Conservation (phyloP, 352 stramenopile genomes). For the Phytophthora lateralis region DNA sequence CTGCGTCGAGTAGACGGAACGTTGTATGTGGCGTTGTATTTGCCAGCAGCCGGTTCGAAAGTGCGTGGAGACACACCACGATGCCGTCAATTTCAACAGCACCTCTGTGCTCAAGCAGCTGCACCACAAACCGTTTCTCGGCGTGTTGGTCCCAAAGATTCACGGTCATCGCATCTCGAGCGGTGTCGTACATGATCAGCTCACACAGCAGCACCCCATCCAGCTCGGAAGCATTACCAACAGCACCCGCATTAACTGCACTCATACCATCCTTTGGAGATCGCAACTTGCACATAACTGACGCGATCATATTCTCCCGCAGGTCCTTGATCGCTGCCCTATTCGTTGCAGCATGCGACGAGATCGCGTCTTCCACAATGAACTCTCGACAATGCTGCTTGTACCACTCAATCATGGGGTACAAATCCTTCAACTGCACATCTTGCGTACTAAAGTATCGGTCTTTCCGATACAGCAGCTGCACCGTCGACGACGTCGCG, state of each 20-base stretch:
- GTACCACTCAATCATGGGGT: slow-evolving; percentile 75
- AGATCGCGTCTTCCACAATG: slow-evolving; percentile 8
- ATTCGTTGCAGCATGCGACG: slow-evolving; percentile 1
- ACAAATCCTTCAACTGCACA: slow-evolving; percentile 55
- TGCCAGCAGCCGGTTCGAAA: slow-evolving; percentile 56
- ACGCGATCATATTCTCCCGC: slow-evolving; percentile 62
- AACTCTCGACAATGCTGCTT: slow-evolving; percentile 59
- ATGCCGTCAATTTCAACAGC: slow-evolving; percentile 44
- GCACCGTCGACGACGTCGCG: slow-evolving; percentile 42
- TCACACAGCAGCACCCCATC: slow-evolving; percentile 52
- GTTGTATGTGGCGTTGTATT: slow-evolving; percentile 64
- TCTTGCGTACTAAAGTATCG: slow-evolving; percentile 64
- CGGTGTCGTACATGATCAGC: slow-evolving; percentile 51
- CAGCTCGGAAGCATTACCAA: slow-evolving; percentile 26
- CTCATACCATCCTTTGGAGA: not conserved
- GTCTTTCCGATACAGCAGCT: slow-evolving; percentile 64
- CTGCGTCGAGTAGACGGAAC: slow-evolving; percentile 39
- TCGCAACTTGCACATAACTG: slow-evolving; percentile 47
- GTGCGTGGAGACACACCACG: slow-evolving; percentile 50
- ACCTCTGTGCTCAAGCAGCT: slow-evolving; percentile 46
- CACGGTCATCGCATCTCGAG: slow-evolving; percentile 45
- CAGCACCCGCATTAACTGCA: slow-evolving; percentile 3
- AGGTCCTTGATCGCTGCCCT: slow-evolving; percentile 48
- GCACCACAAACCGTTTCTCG: slow-evolving; percentile 46
- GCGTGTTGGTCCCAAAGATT: slow-evolving; percentile 76